Conservation (phyloP, 371 early-diverging fungal species). For the Circinella umbellata region DNA sequence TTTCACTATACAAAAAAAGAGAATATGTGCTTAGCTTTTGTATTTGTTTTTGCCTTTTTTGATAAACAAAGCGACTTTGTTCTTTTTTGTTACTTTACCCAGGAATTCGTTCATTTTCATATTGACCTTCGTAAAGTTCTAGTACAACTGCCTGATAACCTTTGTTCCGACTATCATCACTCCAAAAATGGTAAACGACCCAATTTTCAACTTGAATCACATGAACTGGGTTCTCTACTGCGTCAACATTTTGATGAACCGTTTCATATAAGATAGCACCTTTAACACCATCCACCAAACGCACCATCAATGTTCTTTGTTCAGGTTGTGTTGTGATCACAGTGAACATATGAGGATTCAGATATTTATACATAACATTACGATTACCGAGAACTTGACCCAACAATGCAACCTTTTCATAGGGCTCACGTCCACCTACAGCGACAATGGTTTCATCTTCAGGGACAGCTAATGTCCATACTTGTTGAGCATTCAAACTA, state of each 20-base stretch:
- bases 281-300: conserved; percentile 86
- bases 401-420: conserved; percentile 78
- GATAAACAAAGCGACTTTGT: not conserved
- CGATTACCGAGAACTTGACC: conserved; percentile 95
- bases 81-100: conserved; percentile 48
- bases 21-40: no score
- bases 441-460: conserved; percentile 61
- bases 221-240: conserved; percentile 59
- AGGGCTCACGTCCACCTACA: conserved; percentile 34
- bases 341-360: conserved; percentile 88
- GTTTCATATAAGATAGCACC: conserved; percentile 81
- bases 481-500: conserved; percentile 54
- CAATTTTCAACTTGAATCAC: conserved; percentile 83
- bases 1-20: conserved; percentile 37
- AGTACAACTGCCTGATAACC: conserved; percentile 74
- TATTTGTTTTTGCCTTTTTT: not conserved
- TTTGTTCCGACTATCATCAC: conserved; percentile 57
- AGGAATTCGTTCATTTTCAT: conserved; percentile 73
- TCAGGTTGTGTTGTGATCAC: conserved; percentile 54
- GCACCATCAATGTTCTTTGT: conserved; percentile 54
- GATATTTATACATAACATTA: conserved; percentile 94
- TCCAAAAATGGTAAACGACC: conserved; percentile 91
- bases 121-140: conserved; percentile 86
- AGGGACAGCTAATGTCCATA: conserved; percentile 70
- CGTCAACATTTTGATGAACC: conserved; percentile 69